phyloP scores from a whole-genome alignment of 2,329 filamentous ascomycete species.

The Colletotrichum sp. region DNA sequence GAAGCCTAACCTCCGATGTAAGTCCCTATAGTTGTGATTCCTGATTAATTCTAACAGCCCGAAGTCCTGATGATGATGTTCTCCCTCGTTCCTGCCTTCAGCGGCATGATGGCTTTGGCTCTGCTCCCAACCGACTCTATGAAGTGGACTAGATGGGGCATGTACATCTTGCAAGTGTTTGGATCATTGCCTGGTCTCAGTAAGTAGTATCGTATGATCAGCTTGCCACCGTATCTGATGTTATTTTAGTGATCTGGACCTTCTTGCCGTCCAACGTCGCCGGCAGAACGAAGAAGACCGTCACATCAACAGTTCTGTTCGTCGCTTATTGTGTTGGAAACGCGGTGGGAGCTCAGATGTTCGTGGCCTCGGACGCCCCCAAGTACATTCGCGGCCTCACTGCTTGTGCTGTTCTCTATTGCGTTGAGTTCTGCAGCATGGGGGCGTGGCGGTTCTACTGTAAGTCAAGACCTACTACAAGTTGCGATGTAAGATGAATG shows the following conservation, averaged over 20 bases:
- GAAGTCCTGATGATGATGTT: constrained; percentile 31
- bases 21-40: not conserved
- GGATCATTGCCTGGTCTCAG: constrained; percentile 29
- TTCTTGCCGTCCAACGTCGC: constrained; percentile 43
- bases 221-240: not conserved
- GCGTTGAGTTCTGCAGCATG: constrained; percentile 29
- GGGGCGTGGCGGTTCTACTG: constrained; percentile 30
- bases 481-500: not conserved
- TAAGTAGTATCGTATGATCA: constrained; percentile 3
- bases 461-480: not conserved
- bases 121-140: constrained; percentile 29
- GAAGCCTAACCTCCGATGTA: constrained; percentile 32
- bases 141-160: constrained; percentile 35
- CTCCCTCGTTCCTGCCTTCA: constrained; percentile 32
- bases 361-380: constrained; percentile 16
- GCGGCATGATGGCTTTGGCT: constrained; percentile 33
- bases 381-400: constrained; percentile 24
- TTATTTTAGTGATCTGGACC: constrained; percentile 33
- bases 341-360: constrained; percentile 24
- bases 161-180: constrained; percentile 33
- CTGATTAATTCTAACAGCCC: not conserved
- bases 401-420: constrained; percentile 28
- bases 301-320: constrained; percentile 27
- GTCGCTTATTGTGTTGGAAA: constrained; percentile 28
- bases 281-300: constrained; percentile 37